A percentile compares a stretch with the other conserved stretches of the same genome.
These are phyloP conservation scores for Porogramme epimiltina DNA, from an alignment of 1,284 basidiomycete genomes.

Conservation along the genomic window DNA sequence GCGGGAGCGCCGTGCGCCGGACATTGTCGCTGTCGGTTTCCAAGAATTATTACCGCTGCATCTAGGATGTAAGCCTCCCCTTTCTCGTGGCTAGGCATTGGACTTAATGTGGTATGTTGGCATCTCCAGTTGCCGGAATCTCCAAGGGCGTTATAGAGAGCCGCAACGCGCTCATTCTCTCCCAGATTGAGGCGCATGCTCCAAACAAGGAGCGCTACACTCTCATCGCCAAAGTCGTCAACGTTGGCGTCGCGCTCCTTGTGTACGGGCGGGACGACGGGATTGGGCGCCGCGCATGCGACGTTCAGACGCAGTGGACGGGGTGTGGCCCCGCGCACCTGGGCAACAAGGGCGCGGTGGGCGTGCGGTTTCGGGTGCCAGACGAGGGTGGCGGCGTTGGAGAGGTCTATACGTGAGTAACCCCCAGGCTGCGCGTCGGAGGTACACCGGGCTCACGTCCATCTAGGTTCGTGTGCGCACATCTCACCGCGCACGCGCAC, in stretches of 20 bases:
- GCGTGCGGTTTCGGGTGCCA: slow-evolving; percentile 78
- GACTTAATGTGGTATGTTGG: slow-evolving; percentile 7
- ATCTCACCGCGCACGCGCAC: slow-evolving; percentile 85
- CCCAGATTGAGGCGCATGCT: slow-evolving; percentile 69
- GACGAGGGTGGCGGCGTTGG: slow-evolving; percentile 57
- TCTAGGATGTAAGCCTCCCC: slow-evolving; percentile 62
- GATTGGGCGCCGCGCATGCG: slow-evolving; percentile 58
- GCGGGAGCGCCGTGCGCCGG: slow-evolving; percentile 61
- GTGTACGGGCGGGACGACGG: slow-evolving; percentile 79
- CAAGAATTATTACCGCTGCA: slow-evolving; percentile 88
- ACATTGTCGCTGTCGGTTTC: slow-evolving; percentile 88
- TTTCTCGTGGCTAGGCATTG: not conserved
- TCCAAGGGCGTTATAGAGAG: slow-evolving; percentile 64
- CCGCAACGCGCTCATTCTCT: slow-evolving; percentile 63
- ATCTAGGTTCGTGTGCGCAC: slow-evolving; percentile 87
- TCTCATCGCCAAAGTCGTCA: slow-evolving; percentile 73
- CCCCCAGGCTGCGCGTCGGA: not conserved
- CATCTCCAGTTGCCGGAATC: slow-evolving; percentile 57
- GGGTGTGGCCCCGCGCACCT: slow-evolving; percentile 77
- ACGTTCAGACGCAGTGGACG: slow-evolving; percentile 78
- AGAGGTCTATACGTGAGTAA: slow-evolving; percentile 80
- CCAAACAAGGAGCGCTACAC: slow-evolving; percentile 71
- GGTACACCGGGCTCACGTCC: slow-evolving; percentile 1
- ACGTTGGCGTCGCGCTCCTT: slow-evolving; percentile 79
- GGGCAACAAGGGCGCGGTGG: slow-evolving; percentile 97